Evolutionary conservation across 805 yeast genomes (phyloP).

Genomic region (Monosporozyma yasuniensis): DNA sequence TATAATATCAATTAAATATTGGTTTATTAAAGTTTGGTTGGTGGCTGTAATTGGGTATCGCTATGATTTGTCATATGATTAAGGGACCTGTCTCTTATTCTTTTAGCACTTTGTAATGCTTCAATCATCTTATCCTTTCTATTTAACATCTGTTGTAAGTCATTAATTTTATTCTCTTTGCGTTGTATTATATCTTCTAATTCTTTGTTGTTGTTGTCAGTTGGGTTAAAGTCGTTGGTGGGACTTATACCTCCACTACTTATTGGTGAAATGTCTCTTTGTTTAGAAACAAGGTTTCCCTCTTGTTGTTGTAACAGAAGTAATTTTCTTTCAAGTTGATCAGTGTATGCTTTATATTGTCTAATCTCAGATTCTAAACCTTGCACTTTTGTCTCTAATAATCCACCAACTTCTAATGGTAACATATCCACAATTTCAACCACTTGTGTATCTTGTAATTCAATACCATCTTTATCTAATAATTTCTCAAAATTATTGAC

Average conservation of each 20-base stretch:
- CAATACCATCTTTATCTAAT: constrained; percentile 50
- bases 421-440: constrained; percentile 54
- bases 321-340: constrained; percentile 13
- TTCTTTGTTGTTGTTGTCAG: neutral
- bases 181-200: neutral
- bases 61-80: neutral
- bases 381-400: constrained; percentile 23
- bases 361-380: constrained; percentile 25
- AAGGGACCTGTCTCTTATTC: constrained; percentile 40
- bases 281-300: neutral
- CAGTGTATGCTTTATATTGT: constrained; percentile 22
- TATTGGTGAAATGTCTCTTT: neutral
- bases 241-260: neutral
- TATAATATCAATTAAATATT: neutral
- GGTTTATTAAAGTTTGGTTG: neutral
- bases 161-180: constrained; percentile 43
- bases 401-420: constrained; percentile 36
- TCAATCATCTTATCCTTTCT: constrained; percentile 75
- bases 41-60: neutral
- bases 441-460: constrained; percentile 41
- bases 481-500: constrained; percentile 61
- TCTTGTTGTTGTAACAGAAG: constrained; percentile 3
- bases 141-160: constrained; percentile 49
- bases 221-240: neutral
- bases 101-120: constrained; percentile 58